These are phyloP conservation scores for Cenococcum geophilum DNA, from an alignment of 495 filamentous ascomycete species.

Conservation along the genomic window DNA sequence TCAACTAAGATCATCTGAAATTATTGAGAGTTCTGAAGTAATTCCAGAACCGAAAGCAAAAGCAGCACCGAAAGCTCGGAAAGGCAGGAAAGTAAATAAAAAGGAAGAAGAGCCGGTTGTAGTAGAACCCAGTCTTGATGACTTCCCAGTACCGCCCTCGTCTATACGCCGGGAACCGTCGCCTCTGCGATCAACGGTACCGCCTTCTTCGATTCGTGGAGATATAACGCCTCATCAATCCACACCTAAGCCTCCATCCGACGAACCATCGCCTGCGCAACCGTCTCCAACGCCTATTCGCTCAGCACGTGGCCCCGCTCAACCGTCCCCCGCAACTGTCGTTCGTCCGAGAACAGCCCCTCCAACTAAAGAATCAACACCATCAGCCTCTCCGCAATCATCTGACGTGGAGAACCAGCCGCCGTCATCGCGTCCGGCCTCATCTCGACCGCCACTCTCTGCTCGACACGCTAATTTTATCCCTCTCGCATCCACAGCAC, in stretches of 20 bases:
- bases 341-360: background rate
- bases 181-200: background rate
- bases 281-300: constrained; percentile 1
- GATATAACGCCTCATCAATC: constrained; percentile 1
- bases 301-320: background rate
- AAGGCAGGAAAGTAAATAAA: constrained; percentile 23
- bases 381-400: constrained; percentile 23
- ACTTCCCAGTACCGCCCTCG: background rate
- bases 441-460: constrained; percentile 32
- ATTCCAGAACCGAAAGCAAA: constrained; percentile 6
- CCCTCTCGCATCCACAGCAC: constrained; percentile 54
- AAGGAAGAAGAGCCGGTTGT: constrained; percentile 2
- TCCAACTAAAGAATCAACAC: constrained; percentile 12
- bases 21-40: background rate
- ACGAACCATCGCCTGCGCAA: constrained; percentile 2
- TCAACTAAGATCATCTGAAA: background rate
- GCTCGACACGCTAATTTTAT: constrained; percentile 29
- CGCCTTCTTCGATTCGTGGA: background rate
- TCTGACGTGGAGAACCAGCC: constrained; percentile 39
- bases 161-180: background rate
- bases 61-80: constrained; percentile 21
- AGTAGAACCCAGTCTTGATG: constrained; percentile 10
- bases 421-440: constrained; percentile 45
- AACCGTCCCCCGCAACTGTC: background rate
- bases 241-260: background rate